A percentile compares a stretch with the other conserved stretches of the same genome.
Evolutionary conservation across 441 rosid genomes (phyloP).

Genomic region (Eutrema salsugineum): DNA sequence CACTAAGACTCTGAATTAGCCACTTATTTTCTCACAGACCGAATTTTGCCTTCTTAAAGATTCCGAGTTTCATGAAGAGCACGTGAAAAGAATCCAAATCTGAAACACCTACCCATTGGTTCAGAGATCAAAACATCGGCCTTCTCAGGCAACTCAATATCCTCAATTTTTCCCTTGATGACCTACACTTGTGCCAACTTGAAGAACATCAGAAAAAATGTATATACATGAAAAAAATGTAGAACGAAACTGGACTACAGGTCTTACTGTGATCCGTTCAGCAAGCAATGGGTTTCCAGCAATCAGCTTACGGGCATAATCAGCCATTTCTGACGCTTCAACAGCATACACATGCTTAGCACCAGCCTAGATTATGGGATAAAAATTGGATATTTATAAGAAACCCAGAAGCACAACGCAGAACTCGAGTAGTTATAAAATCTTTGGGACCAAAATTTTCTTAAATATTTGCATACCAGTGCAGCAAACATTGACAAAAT

Average conservation of each 20-base stretch:
- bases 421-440: neutral
- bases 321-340: constrained; percentile 99
- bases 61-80: constrained; percentile 12
- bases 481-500: constrained; percentile 96
- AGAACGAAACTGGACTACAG: neutral
- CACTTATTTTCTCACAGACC: neutral
- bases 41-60: neutral
- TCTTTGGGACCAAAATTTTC: neutral
- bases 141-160: constrained; percentile 89
- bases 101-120: constrained; percentile 77
- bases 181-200: constrained; percentile 44
- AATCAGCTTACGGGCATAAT: constrained; percentile 89
- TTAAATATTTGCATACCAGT: constrained; percentile 47
- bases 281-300: constrained; percentile 80
- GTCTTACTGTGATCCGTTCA: constrained; percentile 80
- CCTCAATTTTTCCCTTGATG: constrained; percentile 93
- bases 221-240: neutral
- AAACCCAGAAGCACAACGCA: neutral
- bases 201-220: constrained; percentile 23
- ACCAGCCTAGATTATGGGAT: constrained; percentile 60
- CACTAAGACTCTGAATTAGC: constrained; percentile 4
- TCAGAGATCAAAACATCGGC: constrained; percentile 96
- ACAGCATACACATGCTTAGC: constrained; percentile 98
- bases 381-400: neutral
- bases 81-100: neutral